Conservation (phyloP, 805 yeast genomes). For the Barnettozyma botsteinii region DNA sequence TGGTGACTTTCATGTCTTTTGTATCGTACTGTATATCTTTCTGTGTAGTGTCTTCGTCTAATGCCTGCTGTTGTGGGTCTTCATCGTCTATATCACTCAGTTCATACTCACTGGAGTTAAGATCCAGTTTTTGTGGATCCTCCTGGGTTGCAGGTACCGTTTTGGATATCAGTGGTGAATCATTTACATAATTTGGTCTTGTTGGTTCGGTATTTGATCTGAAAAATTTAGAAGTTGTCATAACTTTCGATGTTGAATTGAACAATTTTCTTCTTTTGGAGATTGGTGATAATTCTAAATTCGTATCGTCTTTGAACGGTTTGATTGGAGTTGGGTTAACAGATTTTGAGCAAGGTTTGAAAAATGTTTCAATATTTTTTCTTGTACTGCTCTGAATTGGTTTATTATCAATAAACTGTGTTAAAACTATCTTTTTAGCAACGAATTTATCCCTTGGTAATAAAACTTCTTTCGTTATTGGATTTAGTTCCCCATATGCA, state of each 20-base stretch:
- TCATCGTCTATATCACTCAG: conserved; percentile 24
- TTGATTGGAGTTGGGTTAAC: background rate
- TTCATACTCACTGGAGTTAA: conserved; percentile 24
- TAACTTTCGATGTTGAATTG: conserved; percentile 7
- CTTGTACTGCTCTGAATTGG: conserved; percentile 1
- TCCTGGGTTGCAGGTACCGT: background rate
- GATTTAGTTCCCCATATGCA: conserved; percentile 64
- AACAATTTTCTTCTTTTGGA: conserved; percentile 19
- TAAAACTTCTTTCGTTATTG: conserved; percentile 33
- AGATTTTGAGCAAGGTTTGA: too few relatives aligned
- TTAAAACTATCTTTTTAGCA: background rate
- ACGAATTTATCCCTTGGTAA: conserved; percentile 16
- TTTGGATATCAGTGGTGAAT: conserved; percentile 1
- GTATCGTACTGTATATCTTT: background rate
- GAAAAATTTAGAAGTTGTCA: conserved; percentile 17
- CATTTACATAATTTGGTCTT: background rate
- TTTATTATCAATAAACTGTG: background rate
- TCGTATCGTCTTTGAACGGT: background rate
- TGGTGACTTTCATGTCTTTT: background rate
- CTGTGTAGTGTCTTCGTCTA: background rate
- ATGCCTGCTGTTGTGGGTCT: conserved; percentile 1
- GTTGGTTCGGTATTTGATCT: conserved; percentile 6
- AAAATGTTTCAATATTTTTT: too few relatives aligned
- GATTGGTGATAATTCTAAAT: conserved; percentile 15
- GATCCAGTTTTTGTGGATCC: background rate